Evolutionary conservation across 305 asterid species (phyloP), one percentile per base, ranked within the genome.

Genomic region (Coffea humblotiana): DNA sequence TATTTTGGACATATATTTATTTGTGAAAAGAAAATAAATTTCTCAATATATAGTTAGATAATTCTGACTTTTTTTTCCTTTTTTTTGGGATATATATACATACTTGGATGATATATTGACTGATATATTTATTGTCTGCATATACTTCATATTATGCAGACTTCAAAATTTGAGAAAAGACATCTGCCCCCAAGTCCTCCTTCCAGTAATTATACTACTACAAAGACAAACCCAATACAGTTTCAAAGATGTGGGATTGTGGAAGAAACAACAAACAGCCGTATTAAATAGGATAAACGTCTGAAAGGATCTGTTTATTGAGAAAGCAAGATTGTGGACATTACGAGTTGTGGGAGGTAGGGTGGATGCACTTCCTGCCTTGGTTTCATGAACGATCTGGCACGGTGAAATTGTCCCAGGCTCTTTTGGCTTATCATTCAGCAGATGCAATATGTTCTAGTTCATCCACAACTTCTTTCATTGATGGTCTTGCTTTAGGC

Each of bases 381-480:
- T 58, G 19, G 64, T 51, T 58, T 84, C 80, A 64, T 71, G 32
- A 66, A 74, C 72, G 52, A 40, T 75, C 49, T 77, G 88, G 56
- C 75, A 79, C 37, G 76, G 74, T 8, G 88, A 69, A 35, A 54
- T 83, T 67, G 80, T 51, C 65, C 88, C 80, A 15, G 85, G 43
- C 2, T 40, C 43, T 0, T 40, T 40, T 40, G 43, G 43, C 43
- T 84, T 88, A 76, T 89, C 92, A 4, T 83, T 84, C 3, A n/a
- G 84, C 84, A 56, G 90, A 80, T 27, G 79, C 86, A 1, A 89
- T 72, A 12, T 75, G 83, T 60, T 86, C 92, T 21, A 92, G 78
- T 27, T 82, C 86, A 78, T 84, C 92, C 27, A 92, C 87, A 10
- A 92, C 88, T 72, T 87, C 90, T 86, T 90, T 87, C 97, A 92